phyloP scores from a whole-genome alignment of 208 protist species.

The Zelonia costaricensis region DNA sequence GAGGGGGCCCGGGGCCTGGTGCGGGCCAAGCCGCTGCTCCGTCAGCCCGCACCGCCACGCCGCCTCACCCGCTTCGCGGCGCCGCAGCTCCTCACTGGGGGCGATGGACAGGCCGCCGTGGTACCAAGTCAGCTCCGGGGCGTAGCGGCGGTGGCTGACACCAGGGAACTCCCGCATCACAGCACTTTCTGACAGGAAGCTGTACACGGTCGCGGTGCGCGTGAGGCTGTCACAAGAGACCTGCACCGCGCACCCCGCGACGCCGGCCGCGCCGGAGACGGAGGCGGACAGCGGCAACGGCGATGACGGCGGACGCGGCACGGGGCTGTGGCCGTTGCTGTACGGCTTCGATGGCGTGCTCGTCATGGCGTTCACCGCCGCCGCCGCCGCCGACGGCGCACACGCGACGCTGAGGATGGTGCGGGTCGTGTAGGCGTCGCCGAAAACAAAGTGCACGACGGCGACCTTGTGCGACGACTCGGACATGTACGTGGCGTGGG shows the following conservation, averaged over 20 bases:
- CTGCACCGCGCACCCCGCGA: conserved; percentile 9
- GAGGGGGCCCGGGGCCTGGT: conserved; percentile 26
- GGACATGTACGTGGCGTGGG: conserved; percentile 17
- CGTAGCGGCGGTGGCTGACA: conserved; percentile 38
- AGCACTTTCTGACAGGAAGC: conserved; percentile 5
- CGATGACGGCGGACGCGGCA: background rate
- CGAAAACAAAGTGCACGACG: conserved; percentile 67
- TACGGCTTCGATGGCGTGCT: background rate
- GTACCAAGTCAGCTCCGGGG: conserved; percentile 58
- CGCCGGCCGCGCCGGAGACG: background rate
- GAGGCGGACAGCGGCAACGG: background rate
- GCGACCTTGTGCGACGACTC: conserved; percentile 36
- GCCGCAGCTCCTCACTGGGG: conserved; percentile 25
- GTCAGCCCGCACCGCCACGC: conserved; percentile 38
- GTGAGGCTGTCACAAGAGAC: conserved; percentile 38
- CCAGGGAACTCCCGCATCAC: conserved; percentile 23
- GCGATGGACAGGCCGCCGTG: conserved; percentile 48
- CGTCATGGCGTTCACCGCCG: background rate
- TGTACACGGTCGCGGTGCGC: conserved; percentile 17
- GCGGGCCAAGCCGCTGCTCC: conserved; percentile 32
- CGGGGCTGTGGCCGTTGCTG: conserved; percentile 4
- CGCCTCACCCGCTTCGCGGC: conserved; percentile 28
- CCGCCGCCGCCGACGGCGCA: background rate
- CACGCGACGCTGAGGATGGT: conserved; percentile 35
- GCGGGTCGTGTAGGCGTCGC: conserved; percentile 69